Evolutionary conservation across 257 asterid species (phyloP), one percentile per base, ranked within the genome.

Genomic region (Avicennia marina): DNA sequence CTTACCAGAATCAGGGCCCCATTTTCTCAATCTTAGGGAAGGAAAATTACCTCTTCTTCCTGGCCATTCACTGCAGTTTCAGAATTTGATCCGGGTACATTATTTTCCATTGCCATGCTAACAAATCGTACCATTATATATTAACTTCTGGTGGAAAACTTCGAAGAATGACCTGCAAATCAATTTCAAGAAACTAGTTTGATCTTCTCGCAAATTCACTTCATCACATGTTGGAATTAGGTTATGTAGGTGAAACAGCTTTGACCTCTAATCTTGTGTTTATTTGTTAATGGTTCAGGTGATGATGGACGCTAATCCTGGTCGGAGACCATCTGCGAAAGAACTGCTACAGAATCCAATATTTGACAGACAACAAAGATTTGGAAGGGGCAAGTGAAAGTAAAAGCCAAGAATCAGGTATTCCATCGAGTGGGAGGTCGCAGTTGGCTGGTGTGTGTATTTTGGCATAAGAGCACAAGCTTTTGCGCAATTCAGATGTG

Each of bases 21-120:
- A 78, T 56, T 82, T 83, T 75, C 74, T 79, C 61, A 85, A 85
- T 71, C 85, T 91, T 31, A 79, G 84, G 63, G 86, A 78, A 62
- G 96, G 96, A 60, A 91, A 83, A 67, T 59, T 91, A 62, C 93
- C 98, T 54, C 98, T 91, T 64, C 93, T 91, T 68, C 96, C 98
- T 11, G 83, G 93, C 40, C 96, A 85, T 56, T 91, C 98, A 6
- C 11, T 91, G 72, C 95, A 79, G 74, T 85, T 91, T 74, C 95
- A 91, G 83, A 88, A 81, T 68, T 58, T 91, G 65, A 80, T 91
- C 72, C 88, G 83, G 98, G 98, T 91, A 65, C 43, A 19, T 20
- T 49, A n/a, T 8, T 41, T 67, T 57, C 24, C 34, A 20, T 31
- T 29, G 13, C 15, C 46, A 31, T 43, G 63, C 44, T 12, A n/a